Evolutionary conservation across 352 stramenopile species (phyloP), one percentile per base, ranked within the genome.

Genomic region (Aphanomyces astaci): DNA sequence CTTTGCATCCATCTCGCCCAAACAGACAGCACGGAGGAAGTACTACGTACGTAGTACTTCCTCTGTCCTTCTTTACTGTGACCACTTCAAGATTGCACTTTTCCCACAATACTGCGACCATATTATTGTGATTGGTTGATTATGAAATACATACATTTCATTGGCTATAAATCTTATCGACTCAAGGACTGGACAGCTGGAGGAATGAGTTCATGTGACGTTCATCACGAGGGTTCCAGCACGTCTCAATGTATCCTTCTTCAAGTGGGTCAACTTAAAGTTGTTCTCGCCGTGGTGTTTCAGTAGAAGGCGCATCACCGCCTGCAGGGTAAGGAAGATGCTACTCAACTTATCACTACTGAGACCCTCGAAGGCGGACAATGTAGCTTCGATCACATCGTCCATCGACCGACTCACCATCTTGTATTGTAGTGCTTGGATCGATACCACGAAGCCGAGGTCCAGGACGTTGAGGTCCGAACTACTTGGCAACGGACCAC

Each of bases 381-480:
- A 10, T 5, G 66, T 57, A 22, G 48, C 48, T 5, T 2, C 39
- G 52, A 72, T 65, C 9, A 72, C 57, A 15, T 33, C 4, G 25
- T 53, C 48, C 10, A 69, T 27, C 3, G 3, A 39, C 24, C 53
- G 51, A 0, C 51, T 55, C 1, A 48, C 19, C 30, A 62, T 66
- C 3, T 65, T 39, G 31, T 66, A 31, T 31, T 73, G 68, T 0
- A 73, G 0, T 9, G 59, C 56, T 24, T 73, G 60, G 36, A 70
- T 69, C 1, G 60, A 31, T 3, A 49, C 33, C 10, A 70, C 70
- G 45, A 66, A 73, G 9, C 51, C 67, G 33, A 66, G 52, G 22
- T 73, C 39, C 2, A 73, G n/a, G 17, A 63, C 52, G 52, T 68
- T 72, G 9, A 72, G 30, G 52, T 73, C 52, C 1, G 59, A 52